Evolutionary conservation across 805 yeast genomes (phyloP).

Genomic region (Hanseniaspora meyeri): DNA sequence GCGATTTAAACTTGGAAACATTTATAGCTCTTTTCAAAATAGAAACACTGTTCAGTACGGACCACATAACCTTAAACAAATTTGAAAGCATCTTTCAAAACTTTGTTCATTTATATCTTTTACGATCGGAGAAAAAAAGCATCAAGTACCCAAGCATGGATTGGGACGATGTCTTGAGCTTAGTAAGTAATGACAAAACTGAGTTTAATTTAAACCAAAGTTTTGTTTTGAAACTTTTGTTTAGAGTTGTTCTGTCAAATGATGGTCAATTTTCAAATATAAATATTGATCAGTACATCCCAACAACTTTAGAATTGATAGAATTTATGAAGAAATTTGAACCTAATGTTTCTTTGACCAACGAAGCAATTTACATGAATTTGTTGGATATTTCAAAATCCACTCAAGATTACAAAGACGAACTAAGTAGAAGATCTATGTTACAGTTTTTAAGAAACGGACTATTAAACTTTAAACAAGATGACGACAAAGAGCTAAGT

Average conservation of each 20-base stretch:
- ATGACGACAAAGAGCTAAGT: conserved; percentile 34
- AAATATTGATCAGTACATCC: background rate
- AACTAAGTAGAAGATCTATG: conserved; percentile 58
- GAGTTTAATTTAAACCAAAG: background rate
- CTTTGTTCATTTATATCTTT: background rate
- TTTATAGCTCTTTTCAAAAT: conserved; percentile 2
- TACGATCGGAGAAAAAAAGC: background rate
- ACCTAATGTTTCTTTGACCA: background rate
- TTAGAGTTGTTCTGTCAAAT: background rate
- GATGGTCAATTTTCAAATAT: background rate
- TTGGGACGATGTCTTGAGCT: background rate
- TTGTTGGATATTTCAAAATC: conserved; percentile 1
- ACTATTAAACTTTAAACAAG: conserved; percentile 38
- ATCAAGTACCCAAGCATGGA: background rate
- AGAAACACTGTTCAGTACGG: background rate
- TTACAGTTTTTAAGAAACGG: conserved; percentile 37
- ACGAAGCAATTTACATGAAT: conserved; percentile 2
- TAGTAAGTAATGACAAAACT: background rate
- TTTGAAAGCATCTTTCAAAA: conserved; percentile 6
- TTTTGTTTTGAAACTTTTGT: background rate
- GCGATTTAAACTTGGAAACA: background rate
- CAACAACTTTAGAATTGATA: conserved; percentile 10
- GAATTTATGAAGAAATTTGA: background rate
- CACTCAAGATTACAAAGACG: conserved; percentile 51
- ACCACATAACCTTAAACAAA: background rate